Base-by-base conservation (phyloP, 257 asterid species). In the Capsicum baccatum region DNA sequence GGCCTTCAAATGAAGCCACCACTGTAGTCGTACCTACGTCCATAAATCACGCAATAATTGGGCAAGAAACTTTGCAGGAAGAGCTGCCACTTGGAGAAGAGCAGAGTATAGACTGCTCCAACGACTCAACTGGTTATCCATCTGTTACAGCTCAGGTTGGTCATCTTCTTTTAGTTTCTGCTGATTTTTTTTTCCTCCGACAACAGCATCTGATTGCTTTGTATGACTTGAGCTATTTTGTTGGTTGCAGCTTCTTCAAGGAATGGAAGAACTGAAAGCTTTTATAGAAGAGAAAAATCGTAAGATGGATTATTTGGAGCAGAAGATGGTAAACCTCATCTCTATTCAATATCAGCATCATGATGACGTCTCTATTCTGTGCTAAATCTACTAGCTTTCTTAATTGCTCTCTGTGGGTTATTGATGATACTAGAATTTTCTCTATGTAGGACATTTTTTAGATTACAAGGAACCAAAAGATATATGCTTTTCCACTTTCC, bases 321-420 rank as follows among this genome's bases (percentile, higher is more conserved):
- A 67, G 86, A 92, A 92, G 90, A 88, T 94, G 97, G 99, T 94
- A 94, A 64, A 63, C 54, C 42, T 35, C 33, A 79, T 48, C 85
- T 60, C 50, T 69, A 42, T 83, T 69, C 76, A 73, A 10, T 48
- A 37, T 73, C 19, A 54, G 59, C 37, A 8, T 73, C 48, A 48
- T 19, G 80, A 58, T 3, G 80, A 73, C 42, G 48, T 73, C 80
- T 73, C 80, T 73, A 73, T 44, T 71, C 57, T 48, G 59, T 19
- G 80, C n/a, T 73, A 52, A 19, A 73, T 9, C 55, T 9, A 11
- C 80, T 71, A n/a, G 6, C 44, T 37, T 48, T 42, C 57, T 35
- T 44, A 70, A 17, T 70, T 70, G 54, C 57, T 44, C 79, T 70
- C 14, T 70, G 14, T 17, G 9, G 4, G 16, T 70, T 70, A 70